phyloP scores from a whole-genome alignment of 331 rosid species.

The Spiraea crenata region DNA sequence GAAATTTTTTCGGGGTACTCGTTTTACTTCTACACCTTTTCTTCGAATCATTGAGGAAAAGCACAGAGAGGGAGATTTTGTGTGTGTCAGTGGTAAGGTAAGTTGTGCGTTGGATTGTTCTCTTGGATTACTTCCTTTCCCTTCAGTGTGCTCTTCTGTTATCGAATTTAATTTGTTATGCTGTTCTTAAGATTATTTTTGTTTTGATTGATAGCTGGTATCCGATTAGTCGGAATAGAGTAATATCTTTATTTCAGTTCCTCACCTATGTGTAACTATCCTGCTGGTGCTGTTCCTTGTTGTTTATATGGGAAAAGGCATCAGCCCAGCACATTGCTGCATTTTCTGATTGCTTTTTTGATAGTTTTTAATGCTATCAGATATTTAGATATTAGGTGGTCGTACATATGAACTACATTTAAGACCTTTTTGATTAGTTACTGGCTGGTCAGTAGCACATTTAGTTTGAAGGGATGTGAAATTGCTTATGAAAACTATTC shows the following conservation, averaged over 20 bases:
- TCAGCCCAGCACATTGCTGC: neutral
- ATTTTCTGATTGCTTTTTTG: neutral
- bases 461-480: neutral
- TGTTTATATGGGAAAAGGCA: neutral
- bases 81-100: conserved; percentile 95
- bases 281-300: neutral
- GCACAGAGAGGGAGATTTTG: conserved; percentile 70
- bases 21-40: conserved; percentile 74
- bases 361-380: neutral
- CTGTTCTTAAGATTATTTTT: neutral
- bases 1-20: conserved; percentile 86
- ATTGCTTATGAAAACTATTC: neutral
- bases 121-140: neutral
- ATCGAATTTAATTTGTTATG: neutral
- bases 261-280: neutral
- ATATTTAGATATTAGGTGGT: neutral
- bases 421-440: neutral
- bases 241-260: neutral
- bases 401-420: neutral
- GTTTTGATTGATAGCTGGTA: neutral
- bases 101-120: conserved; percentile 22
- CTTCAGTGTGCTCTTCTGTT: neutral
- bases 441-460: neutral
- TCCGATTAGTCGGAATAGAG: neutral
- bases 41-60: conserved; percentile 59